Evolutionary conservation across 768 basidiomycete genomes (phyloP).

Genomic region (Sporobolomyces pararoseus): DNA sequence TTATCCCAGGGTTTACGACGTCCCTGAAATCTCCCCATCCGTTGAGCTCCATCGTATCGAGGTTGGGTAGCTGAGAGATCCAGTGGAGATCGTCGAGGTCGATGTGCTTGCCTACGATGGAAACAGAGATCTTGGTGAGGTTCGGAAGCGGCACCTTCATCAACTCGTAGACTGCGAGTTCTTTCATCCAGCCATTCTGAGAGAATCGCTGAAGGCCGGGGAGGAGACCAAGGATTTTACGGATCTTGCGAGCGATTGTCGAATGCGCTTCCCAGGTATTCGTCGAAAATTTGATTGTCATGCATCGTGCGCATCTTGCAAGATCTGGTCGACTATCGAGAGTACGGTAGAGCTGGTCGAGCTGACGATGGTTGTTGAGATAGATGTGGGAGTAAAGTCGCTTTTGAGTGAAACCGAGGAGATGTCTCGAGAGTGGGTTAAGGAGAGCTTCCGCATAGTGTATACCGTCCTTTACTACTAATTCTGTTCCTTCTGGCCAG

Average conservation of each 20-base stretch:
- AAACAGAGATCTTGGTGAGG: neutral
- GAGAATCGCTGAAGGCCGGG: neutral
- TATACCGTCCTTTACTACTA: neutral
- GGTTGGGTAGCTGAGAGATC: neutral
- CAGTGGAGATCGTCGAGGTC: neutral
- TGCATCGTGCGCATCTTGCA: neutral
- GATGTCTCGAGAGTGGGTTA: neutral
- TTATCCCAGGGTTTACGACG: neutral
- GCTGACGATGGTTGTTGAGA: neutral
- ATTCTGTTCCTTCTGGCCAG: neutral
- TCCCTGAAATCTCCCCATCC: neutral
- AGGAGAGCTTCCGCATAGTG: too few relatives aligned
- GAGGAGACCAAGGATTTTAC: neutral
- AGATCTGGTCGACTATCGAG: neutral
- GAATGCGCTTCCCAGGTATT: neutral
- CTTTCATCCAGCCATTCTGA: neutral
- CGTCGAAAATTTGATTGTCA: neutral
- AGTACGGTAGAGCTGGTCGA: neutral
- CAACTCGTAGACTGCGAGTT: neutral
- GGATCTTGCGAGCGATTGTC: constrained; percentile 1
- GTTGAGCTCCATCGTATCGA: neutral
- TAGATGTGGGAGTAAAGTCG: neutral
- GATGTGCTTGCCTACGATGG: neutral
- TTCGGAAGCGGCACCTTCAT: neutral
- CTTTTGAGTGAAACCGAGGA: neutral